A percentile compares a stretch with the other conserved stretches of the same genome.
Conservation (phyloP, 768 basidiomycete genomes). For the Boletus reticulatus region DNA sequence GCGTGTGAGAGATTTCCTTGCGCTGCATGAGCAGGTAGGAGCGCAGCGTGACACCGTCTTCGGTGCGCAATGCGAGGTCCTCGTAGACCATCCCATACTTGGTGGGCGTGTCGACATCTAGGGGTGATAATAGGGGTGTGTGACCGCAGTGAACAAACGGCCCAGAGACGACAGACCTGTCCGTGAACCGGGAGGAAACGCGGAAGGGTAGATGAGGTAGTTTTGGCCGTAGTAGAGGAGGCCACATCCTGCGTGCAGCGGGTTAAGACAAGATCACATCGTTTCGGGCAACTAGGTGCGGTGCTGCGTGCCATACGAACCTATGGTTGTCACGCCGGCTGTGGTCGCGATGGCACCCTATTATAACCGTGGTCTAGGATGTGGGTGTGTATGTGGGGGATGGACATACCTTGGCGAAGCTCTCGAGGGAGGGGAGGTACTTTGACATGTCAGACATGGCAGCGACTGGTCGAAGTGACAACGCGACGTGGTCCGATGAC, state of each 20-base stretch:
- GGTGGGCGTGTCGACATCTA: conserved; percentile 70
- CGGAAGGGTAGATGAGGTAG: conserved; percentile 87
- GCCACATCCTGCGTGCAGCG: conserved; percentile 50
- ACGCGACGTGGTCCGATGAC: background rate
- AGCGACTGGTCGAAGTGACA: background rate
- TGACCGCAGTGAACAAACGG: background rate
- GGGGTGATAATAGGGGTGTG: background rate
- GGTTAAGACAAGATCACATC: background rate
- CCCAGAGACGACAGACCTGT: conserved; percentile 47
- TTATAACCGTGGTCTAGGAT: conserved; percentile 18
- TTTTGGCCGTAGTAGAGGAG: conserved; percentile 86
- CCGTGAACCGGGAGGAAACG: conserved; percentile 76
- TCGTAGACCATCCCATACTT: conserved; percentile 74
- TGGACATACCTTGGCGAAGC: conserved; percentile 41
- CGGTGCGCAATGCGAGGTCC: conserved; percentile 66
- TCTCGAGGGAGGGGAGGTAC: conserved; percentile 42
- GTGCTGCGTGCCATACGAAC: conserved; percentile 30
- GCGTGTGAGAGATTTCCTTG: conserved; percentile 40
- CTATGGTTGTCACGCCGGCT: conserved; percentile 55
- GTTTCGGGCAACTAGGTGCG: background rate
- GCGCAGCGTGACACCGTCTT: conserved; percentile 68
- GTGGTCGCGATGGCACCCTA: conserved; percentile 54
- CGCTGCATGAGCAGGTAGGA: conserved; percentile 76
- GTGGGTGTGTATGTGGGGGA: background rate
- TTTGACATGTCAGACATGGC: conserved; percentile 31